Evolutionary conservation across 2,329 filamentous ascomycete species (phyloP), one percentile per base, ranked within the genome.

Genomic region (Purpureocillium takamizusanense): DNA sequence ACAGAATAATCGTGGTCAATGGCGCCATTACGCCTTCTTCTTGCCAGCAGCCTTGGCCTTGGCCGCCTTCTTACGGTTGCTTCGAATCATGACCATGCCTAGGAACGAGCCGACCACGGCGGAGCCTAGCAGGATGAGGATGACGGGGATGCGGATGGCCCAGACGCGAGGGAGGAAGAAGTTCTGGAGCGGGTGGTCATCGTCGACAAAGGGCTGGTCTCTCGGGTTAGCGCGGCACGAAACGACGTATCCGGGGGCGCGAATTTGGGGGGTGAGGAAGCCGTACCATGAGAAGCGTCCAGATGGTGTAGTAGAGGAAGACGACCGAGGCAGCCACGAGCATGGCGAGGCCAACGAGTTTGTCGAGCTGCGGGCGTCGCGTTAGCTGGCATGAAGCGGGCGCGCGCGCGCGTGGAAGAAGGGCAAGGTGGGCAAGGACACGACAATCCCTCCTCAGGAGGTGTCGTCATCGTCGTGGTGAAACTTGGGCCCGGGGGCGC

Each of bases 111-210:
- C 92, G 44, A 98, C 90, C 43, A 98, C 88, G 42, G 92, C 88
- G 43, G 83, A 89, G 47, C 83, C 89, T 49, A 98, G 74, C 34
- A 98, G 80, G 46, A 95, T 83, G 51, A 98, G 81, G 60, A 98
- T 95, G 53, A 98, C 90, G 51, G 92, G 92, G 56, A 98, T 92
- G 62, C 92, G 89, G 60, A 98, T 95, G 44, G 92, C 92, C 92
- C 92, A 98, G 60, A 95, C 89, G 61, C 92, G 89, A 34, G 90
- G 90, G 45, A 87, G 92, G 70, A 98, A 98, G 69, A 97, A 75
- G 61, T 83, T 83, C 61, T 98, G 92, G 42, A 97, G 82, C 41
- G 87, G 82, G 64, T 98, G 92, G 60, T 87, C 86, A 41, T 84
- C 78, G 64, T 98, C 92, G 65, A 98, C 92, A 63, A 98, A 98